phyloP scores from a whole-genome alignment of 495 filamentous ascomycete species.

The Aspergillus coremiiformis region DNA sequence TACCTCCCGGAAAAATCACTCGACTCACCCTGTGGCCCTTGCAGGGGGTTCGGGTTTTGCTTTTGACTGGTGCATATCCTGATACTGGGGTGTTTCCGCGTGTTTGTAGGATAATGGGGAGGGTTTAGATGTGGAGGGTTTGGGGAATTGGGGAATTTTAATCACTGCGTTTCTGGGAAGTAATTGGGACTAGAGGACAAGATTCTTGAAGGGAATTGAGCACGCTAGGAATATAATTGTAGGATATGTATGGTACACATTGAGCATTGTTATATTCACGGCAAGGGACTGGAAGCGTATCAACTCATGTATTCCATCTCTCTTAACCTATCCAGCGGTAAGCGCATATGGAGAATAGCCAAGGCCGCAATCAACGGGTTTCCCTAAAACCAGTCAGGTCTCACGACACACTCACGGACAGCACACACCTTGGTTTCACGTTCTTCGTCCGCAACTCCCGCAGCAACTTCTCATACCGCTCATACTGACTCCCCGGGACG shows the following conservation, averaged over 20 bases:
- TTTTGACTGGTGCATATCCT: neutral
- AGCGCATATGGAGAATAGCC: neutral
- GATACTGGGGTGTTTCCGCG: neutral
- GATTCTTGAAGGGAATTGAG: no score
- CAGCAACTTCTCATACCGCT: slow-evolving; percentile 20
- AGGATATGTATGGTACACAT: no score
- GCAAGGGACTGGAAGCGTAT: no score
- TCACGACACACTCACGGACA: neutral
- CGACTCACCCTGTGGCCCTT: no score
- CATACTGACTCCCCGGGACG: slow-evolving; percentile 15
- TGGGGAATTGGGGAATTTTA: neutral
- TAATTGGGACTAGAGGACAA: neutral
- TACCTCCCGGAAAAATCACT: no score
- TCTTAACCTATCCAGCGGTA: neutral
- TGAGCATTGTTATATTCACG: no score
- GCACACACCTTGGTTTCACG: neutral
- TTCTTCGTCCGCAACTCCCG: slow-evolving; percentile 7
- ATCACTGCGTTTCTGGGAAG: neutral
- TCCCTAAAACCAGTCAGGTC: neutral
- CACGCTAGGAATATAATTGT: no score
- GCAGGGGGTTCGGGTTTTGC: neutral
- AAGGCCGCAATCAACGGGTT: neutral
- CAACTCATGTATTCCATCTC: neutral
- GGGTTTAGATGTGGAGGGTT: neutral
- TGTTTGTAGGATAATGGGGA: neutral